Evolutionary conservation across 768 basidiomycete species (phyloP), one percentile per base, ranked within the genome.

Genomic region (Lentinus tigrinus): DNA sequence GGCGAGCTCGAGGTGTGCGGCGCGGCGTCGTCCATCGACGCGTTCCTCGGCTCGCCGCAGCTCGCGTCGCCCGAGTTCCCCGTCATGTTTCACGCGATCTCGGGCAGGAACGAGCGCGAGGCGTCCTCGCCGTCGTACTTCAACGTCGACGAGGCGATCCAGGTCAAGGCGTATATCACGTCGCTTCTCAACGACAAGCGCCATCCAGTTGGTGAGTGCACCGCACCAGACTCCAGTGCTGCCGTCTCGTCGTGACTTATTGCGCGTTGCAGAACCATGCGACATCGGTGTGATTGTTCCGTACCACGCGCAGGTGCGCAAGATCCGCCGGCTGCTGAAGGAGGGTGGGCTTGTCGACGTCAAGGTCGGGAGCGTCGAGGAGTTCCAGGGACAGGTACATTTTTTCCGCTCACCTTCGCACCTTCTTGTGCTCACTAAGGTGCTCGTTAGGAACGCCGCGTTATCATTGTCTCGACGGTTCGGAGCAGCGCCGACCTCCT

Each of bases 301-400:
- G 0, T 78, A 78, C 54, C 67, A 69, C 47, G 76, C 75, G 0
- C 77, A 78, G 52, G 67, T 65, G 9, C 64, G 63, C 56, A 72
- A 70, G 42, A 73, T 78, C 7, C 64, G 72, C 19, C 46, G 44
- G 9, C 47, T 69, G 1, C 47, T 78, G 39, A 63, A 56, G 27
- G 13, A 31, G 2, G 49, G n/a, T 4, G 60, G 64, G 9, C 47
- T 65, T 19, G 56, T 47, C 8, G 64, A 55, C 1, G 56, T 74
- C 38, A 72, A 70, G 43, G 74, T 77, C 13, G 75, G 72, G 9
- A 73, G 68, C 34, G 75, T 76, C 9, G 77, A 78, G 63, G 72
- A 74, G 48, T 76, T 76, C 66, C 77, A 78, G 55, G 77, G 77
- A 21, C 74, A 76, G 63, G 76, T 76, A 21, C 23, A 72, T 43